phyloP scores from a whole-genome alignment of 805 yeast genomes.

The Yamadazyma laniorum region DNA sequence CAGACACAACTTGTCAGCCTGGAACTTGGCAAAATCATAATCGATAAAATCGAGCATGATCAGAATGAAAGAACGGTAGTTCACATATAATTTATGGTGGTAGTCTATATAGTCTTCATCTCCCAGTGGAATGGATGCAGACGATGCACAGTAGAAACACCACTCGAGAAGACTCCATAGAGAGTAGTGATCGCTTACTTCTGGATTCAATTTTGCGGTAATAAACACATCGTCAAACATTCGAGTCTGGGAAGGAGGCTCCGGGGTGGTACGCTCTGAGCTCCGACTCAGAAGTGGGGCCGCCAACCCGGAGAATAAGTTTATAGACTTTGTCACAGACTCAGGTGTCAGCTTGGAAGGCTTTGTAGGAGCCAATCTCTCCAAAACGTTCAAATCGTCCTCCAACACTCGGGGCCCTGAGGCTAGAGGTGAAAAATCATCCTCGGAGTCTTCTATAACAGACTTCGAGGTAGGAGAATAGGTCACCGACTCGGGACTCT shows the following conservation, averaged over 20 bases:
- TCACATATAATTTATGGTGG: slow-evolving; percentile 12
- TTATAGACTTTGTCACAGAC: neutral
- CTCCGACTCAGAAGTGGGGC: neutral
- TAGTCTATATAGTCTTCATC: neutral
- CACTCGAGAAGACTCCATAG: slow-evolving; percentile 35
- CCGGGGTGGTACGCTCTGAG: slow-evolving; percentile 2
- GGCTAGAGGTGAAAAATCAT: slow-evolving; percentile 1
- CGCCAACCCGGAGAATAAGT: neutral
- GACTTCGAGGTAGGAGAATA: neutral
- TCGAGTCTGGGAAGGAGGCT: slow-evolving; percentile 2
- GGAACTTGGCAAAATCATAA: slow-evolving; percentile 13
- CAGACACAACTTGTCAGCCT: neutral
- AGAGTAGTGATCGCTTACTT: slow-evolving; percentile 15
- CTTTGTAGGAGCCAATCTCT: neutral
- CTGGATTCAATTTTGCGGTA: slow-evolving; percentile 17
- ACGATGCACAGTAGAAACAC: slow-evolving; percentile 34
- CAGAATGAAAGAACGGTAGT: slow-evolving; percentile 20
- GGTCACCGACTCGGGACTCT: neutral
- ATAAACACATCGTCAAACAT: slow-evolving; percentile 34
- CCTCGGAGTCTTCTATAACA: neutral
- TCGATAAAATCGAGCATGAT: slow-evolving; percentile 22
- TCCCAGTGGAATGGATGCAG: neutral
- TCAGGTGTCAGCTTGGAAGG: neutral
- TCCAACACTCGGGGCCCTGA: neutral
- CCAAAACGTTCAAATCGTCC: neutral